Percentiles rank a stretch among this genome's conserved stretches.
These are phyloP conservation scores for Phoma sp. DNA, from an alignment of 2,329 filamentous ascomycete species.

Conservation along the genomic window DNA sequence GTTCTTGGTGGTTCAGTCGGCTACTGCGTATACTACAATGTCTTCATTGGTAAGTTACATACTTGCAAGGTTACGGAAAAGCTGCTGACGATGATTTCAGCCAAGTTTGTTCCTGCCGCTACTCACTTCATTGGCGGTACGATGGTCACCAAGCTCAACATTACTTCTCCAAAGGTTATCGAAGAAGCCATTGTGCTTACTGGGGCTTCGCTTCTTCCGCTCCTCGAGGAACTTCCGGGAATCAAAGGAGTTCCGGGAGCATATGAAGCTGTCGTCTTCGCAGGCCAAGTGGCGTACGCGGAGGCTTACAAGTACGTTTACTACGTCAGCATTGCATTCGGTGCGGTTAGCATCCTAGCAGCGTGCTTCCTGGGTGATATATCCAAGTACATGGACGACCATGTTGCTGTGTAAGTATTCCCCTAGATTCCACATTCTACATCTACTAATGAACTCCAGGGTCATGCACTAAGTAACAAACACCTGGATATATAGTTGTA, in stretches of 20 bases:
- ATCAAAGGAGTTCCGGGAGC: conserved; percentile 55
- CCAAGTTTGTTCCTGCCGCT: conserved; percentile 33
- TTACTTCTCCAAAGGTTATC: conserved; percentile 57
- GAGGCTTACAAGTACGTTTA: conserved; percentile 68
- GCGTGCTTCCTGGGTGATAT: conserved; percentile 66
- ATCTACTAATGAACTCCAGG: no score
- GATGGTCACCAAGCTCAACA: conserved; percentile 57
- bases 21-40: conserved; percentile 58
- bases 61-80: neutral
- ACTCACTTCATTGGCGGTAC: conserved; percentile 44
- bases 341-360: conserved; percentile 61
- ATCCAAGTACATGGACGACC: conserved; percentile 38
- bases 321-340: conserved; percentile 67
- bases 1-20: conserved; percentile 70
- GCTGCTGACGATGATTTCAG: conserved; percentile 1
- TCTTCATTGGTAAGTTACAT: conserved; percentile 32
- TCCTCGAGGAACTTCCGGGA: conserved; percentile 52
- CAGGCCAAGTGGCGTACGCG: conserved; percentile 64
- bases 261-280: conserved; percentile 53
- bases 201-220: conserved; percentile 50
- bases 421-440: neutral
- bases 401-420: conserved; percentile 21
- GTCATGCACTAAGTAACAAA: no score
- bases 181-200: conserved; percentile 54
- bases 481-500: no score